These are phyloP conservation scores for Emmonsiellopsis sp. DNA, from an alignment of 2,329 filamentous ascomycete genomes.

Conservation along the genomic window DNA sequence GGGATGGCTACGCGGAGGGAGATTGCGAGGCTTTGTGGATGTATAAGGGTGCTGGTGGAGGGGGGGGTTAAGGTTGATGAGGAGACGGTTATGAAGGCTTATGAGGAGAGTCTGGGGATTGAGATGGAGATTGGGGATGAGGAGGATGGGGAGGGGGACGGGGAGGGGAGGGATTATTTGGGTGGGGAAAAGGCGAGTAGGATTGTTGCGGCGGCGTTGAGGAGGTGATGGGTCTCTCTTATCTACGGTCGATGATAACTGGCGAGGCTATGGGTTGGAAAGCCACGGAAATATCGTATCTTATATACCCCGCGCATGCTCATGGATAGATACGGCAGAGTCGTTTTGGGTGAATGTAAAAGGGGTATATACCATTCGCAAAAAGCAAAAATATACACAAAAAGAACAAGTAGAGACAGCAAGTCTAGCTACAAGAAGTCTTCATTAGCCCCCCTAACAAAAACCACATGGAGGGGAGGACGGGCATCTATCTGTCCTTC, in stretches of 20 bases:
- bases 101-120: constrained; percentile 70
- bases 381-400: no score
- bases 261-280: no score
- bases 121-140: constrained; percentile 33
- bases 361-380: no score
- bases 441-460: no score
- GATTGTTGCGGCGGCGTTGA: constrained; percentile 20
- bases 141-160: constrained; percentile 18
- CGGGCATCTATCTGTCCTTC: no score
- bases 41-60: constrained; percentile 74
- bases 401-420: no score
- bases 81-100: constrained; percentile 73
- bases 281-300: no score
- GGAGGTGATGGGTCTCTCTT: not conserved
- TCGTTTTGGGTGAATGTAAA: no score
- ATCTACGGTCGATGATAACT: not conserved
- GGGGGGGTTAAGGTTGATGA: constrained; percentile 79
- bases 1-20: constrained; percentile 68
- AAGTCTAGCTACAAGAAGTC: no score
- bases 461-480: no score
- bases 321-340: no score
- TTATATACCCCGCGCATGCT: no score
- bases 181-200: constrained; percentile 30
- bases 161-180: constrained; percentile 33
- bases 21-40: constrained; percentile 73